Percentiles rank a stretch among this genome's conserved stretches.
These are phyloP conservation scores for Cryptococcus sp. DNA, from an alignment of 1,284 basidiomycete species.

Conservation along the genomic window DNA sequence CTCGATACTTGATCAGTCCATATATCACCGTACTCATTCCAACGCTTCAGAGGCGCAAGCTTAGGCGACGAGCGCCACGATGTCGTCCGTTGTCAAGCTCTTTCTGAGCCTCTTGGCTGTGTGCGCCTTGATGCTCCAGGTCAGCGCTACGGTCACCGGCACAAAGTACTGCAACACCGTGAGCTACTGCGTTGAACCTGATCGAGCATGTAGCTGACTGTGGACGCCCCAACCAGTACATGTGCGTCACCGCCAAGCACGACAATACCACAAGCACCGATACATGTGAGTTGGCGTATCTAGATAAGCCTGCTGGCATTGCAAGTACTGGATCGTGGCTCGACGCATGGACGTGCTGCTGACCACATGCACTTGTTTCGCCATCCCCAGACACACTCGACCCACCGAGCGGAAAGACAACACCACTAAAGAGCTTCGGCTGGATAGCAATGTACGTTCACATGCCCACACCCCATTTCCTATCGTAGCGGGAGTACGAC, in stretches of 20 bases:
- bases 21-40: too few relatives aligned
- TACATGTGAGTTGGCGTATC: conserved; percentile 25
- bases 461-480: too few relatives aligned
- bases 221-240: conserved; percentile 15
- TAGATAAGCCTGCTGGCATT: not conserved
- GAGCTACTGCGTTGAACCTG: not conserved
- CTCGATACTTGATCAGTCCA: too few relatives aligned
- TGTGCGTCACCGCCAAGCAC: conserved; percentile 33
- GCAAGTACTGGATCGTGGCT: not conserved
- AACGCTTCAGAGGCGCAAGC: too few relatives aligned
- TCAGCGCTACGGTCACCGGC: conserved; percentile 19
- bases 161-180: conserved; percentile 22
- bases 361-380: not conserved
- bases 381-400: conserved; percentile 26
- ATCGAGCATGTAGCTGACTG: not conserved
- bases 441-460: conserved; percentile 61
- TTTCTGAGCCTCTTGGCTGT: not conserved
- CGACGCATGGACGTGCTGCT: not conserved
- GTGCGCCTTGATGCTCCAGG: not conserved
- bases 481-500: not conserved
- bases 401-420: conserved; percentile 17
- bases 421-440: conserved; percentile 56
- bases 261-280: conserved; percentile 26
- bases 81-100: not conserved
- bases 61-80: not conserved